Percentiles rank a stretch among this genome's conserved stretches.
phyloP scores from a whole-genome alignment of 805 yeast genomes.

The Teunomyces aglyptinius region DNA sequence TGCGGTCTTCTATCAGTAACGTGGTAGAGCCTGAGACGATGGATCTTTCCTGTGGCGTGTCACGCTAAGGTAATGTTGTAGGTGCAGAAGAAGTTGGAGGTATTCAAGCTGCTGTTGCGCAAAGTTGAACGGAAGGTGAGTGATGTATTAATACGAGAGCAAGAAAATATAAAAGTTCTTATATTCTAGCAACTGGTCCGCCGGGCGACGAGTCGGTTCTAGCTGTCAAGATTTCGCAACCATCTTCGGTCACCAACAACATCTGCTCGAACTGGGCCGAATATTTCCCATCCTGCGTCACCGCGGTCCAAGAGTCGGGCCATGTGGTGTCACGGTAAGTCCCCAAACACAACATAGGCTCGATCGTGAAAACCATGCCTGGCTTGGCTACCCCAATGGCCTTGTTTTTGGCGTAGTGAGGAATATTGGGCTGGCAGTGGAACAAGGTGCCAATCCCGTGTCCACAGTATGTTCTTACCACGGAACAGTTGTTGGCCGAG shows the following conservation, averaged over 20 bases:
- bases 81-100: constrained; percentile 22
- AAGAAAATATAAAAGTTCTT: constrained; percentile 10
- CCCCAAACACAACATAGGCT: constrained; percentile 94
- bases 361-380: constrained; percentile 95
- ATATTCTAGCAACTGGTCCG: constrained; percentile 66
- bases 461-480: constrained; percentile 88
- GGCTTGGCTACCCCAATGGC: constrained; percentile 92
- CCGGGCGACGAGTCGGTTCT: constrained; percentile 84
- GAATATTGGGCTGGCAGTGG: constrained; percentile 90
- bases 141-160: constrained; percentile 19
- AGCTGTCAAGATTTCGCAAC: constrained; percentile 86
- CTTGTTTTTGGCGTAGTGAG: constrained; percentile 92
- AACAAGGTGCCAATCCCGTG: constrained; percentile 87
- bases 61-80: constrained; percentile 8
- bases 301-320: constrained; percentile 98
- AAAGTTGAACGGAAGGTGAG: constrained; percentile 23
- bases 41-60: constrained; percentile 13
- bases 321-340: constrained; percentile 75
- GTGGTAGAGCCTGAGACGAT: constrained; percentile 14
- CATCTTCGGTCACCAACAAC: constrained; percentile 86
- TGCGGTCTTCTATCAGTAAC: constrained; percentile 37
- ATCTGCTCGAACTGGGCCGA: constrained; percentile 97
- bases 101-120: constrained; percentile 19
- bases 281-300: constrained; percentile 83
- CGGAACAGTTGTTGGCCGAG: constrained; percentile 70